phyloP scores from a whole-genome alignment of 306 rosid genomes.

The Casuarina cunninghamiana region DNA sequence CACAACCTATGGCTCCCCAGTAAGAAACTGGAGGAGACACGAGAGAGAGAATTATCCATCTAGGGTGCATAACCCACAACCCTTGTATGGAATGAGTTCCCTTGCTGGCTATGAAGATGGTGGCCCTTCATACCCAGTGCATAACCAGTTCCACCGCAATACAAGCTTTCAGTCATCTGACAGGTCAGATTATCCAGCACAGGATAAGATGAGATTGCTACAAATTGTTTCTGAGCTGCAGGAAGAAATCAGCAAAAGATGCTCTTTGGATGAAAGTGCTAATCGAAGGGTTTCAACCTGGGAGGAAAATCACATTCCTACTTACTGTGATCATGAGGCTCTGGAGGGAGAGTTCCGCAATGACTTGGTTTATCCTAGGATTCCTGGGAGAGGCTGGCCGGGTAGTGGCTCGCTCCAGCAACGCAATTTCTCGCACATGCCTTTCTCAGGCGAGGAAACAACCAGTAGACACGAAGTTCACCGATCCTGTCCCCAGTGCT shows the following conservation, averaged over 20 bases:
- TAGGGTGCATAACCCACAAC: constrained; percentile 15
- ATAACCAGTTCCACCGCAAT: constrained; percentile 35
- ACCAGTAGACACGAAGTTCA: constrained; percentile 51
- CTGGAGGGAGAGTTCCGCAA: constrained; percentile 40
- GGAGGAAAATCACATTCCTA: constrained; percentile 39
- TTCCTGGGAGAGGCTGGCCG: constrained; percentile 40
- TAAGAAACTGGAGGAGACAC: constrained; percentile 35
- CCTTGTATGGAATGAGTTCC: constrained; percentile 35
- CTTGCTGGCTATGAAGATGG: constrained; percentile 43
- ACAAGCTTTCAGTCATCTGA: constrained; percentile 50
- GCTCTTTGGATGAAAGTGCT: constrained; percentile 30
- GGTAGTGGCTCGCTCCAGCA: constrained; percentile 41
- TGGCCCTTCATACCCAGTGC: constrained; percentile 40
- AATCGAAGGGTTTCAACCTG: constrained; percentile 38
- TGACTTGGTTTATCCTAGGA: constrained; percentile 38
- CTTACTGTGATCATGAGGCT: constrained; percentile 39
- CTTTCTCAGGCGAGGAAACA: constrained; percentile 69
- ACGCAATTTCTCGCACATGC: constrained; percentile 42
- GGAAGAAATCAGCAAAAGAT: constrained; percentile 51
- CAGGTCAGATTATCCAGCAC: constrained; percentile 39
- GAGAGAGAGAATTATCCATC: constrained; percentile 46
- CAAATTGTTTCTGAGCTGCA: constrained; percentile 64
- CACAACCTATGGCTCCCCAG: constrained; percentile 35
- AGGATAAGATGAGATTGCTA: constrained; percentile 58
- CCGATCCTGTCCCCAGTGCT: constrained; percentile 40